A percentile compares a stretch with the other conserved stretches of the same genome.
Conservation (phyloP, 78 protist genomes). For the Dictyostelium citrinum region DNA sequence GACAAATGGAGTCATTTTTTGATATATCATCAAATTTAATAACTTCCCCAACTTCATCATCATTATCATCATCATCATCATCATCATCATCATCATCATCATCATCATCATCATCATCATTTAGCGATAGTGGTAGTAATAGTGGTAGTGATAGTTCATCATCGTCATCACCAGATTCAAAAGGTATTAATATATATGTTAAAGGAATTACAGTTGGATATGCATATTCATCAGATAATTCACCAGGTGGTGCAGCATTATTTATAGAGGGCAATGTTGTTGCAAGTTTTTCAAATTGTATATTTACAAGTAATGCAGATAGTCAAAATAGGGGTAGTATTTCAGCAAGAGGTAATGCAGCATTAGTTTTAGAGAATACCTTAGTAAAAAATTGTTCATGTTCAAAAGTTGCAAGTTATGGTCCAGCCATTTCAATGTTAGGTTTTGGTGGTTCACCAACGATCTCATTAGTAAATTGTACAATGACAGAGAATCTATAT, state of each 20-base stretch:
- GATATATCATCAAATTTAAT: not conserved
- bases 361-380: not conserved
- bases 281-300: not conserved
- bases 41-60: not conserved
- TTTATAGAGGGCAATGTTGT: constrained; percentile 19
- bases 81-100: too few species aligned
- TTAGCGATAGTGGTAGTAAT: too few species aligned
- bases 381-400: not conserved
- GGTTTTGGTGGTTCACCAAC: not conserved
- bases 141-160: not conserved
- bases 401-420: not conserved
- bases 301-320: constrained; percentile 4
- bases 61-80: too few species aligned
- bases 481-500: not conserved
- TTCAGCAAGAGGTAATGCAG: constrained; percentile 12
- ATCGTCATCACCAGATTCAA: not conserved
- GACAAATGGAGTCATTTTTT: not conserved
- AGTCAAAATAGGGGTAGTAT: constrained; percentile 6
- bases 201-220: not conserved
- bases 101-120: too few species aligned
- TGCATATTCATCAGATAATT: not conserved
- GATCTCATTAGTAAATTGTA: not conserved
- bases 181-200: not conserved
- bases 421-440: not conserved
- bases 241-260: constrained; percentile 25